A percentile compares a stretch with the other conserved stretches of the same genome.
These are phyloP conservation scores for Trichoderma afroharzianum DNA, from an alignment of 2,329 filamentous ascomycete genomes.

Conservation along the genomic window DNA sequence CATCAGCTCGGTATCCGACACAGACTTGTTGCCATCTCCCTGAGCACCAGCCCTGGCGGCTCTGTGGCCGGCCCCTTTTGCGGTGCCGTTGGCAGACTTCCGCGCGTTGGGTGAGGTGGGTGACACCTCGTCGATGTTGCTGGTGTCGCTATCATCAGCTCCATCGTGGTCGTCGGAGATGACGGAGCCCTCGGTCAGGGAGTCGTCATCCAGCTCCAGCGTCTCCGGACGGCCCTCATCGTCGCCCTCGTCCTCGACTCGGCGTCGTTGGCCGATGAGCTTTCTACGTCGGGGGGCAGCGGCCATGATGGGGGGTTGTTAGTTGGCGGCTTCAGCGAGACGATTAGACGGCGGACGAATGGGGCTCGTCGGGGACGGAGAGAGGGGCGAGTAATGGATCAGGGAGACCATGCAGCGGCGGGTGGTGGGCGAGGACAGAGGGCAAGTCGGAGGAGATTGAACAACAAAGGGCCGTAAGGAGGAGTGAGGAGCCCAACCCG, in stretches of 20 bases:
- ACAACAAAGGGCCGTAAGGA: conserved; percentile 8
- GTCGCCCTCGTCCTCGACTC: conserved; percentile 67
- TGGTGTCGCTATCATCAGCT: conserved; percentile 61
- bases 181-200: conserved; percentile 61
- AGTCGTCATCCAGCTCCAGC: conserved; percentile 61
- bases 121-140: conserved; percentile 55
- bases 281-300: conserved; percentile 56
- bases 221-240: conserved; percentile 58
- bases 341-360: conserved; percentile 29
- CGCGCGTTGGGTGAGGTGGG: conserved; percentile 44
- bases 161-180: conserved; percentile 59
- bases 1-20: conserved; percentile 57
- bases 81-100: conserved; percentile 42
- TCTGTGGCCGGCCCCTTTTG: conserved; percentile 33
- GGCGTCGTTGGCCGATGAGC: conserved; percentile 63
- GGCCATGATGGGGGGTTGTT: conserved; percentile 32
- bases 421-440: conserved; percentile 15
- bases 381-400: conserved; percentile 25
- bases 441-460: conserved; percentile 1
- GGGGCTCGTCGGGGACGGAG: conserved; percentile 29
- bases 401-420: conserved; percentile 28
- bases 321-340: conserved; percentile 21
- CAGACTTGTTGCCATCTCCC: conserved; percentile 31
- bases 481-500: conserved; percentile 21
- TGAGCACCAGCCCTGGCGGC: conserved; percentile 36